phyloP scores from a whole-genome alignment of 1,284 basidiomycete genomes.

The Ustilago vetiveriae region DNA sequence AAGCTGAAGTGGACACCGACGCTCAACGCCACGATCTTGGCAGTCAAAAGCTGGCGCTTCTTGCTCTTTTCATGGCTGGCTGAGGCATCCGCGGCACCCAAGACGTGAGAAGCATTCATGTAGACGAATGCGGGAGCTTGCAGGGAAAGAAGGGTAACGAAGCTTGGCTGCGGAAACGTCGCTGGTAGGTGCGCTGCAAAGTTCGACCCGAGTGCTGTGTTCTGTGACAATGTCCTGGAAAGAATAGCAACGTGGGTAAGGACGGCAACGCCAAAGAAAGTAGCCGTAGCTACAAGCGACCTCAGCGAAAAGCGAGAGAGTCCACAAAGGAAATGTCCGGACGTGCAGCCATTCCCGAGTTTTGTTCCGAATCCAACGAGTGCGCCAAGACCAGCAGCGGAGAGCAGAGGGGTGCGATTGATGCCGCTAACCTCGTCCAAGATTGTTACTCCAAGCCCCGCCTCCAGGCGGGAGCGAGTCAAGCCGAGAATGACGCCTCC shows the following conservation, averaged over 20 bases:
- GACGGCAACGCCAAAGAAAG: slow-evolving; percentile 63
- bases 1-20: slow-evolving; percentile 61
- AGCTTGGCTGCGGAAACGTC: slow-evolving; percentile 17
- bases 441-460: slow-evolving; percentile 40
- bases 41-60: slow-evolving; percentile 18
- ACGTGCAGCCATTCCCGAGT: slow-evolving; percentile 64
- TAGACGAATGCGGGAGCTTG: slow-evolving; percentile 56
- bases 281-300: slow-evolving; percentile 57
- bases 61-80: neutral
- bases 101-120: slow-evolving; percentile 2
- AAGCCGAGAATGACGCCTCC: slow-evolving; percentile 53
- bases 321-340: slow-evolving; percentile 65
- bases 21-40: slow-evolving; percentile 50
- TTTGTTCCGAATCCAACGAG: slow-evolving; percentile 63
- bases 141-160: slow-evolving; percentile 39
- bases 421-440: slow-evolving; percentile 38
- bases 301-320: slow-evolving; percentile 59
- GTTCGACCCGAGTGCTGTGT: neutral
- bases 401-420: slow-evolving; percentile 2
- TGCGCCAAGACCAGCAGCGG: slow-evolving; percentile 28
- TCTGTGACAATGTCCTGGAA: neutral
- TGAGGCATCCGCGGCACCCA: slow-evolving; percentile 4
- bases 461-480: slow-evolving; percentile 34
- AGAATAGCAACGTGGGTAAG: slow-evolving; percentile 42
- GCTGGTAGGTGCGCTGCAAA: slow-evolving; percentile 18